Base-by-base conservation (phyloP, 2,329 filamentous ascomycete species). In the Cyphellophora attinorum region DNA sequence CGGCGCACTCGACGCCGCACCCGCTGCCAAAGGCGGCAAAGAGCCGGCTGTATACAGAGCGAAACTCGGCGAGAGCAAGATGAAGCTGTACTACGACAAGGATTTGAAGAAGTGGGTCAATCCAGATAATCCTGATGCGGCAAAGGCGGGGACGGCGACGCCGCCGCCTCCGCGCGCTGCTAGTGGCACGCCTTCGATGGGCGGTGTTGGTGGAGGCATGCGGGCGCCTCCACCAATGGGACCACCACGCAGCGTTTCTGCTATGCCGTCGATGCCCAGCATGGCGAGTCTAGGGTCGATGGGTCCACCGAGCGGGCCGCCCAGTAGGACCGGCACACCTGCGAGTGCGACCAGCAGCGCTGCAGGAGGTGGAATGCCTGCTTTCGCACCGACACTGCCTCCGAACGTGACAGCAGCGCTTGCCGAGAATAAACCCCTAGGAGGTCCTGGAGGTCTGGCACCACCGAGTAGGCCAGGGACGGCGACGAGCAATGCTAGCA, bases 71-170 rank as follows among this genome's bases (percentile, higher is more conserved):
- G 93, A 98, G 58, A 40, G 37, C n/a, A 77, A 91, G 53, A 94
- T 77, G 57, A 85, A 79, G 29, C 95, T 98, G 59, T 81, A 89
- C 47, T 98, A 91, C 52, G 91, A 98, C 53, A 82, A 86, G 2
- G 84, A 95, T n/a, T 72, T 94, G 34, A 93, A 93, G 66, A 86
- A 91, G 56, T 98, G 93, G 93, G 71, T 98, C 56, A 96, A 98
- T 66, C 95, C 95, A 67, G 95, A 94, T 56, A 76, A 76, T 8
- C 79, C 79, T 10, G 65, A 64, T 11, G 72, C 74, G 5, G 79
- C 81, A 35, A 73, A 72, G 18, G 55, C 68, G 15, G 59, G 64
- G n/a, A 77, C 78, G 1, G 78, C 86, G 0, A 83, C 89, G 1
- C 88, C 91, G 1, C 88, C 86, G 4, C n/a, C n/a, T n/a, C 88